Percentiles rank a stretch among this genome's conserved stretches.
Conservation (phyloP, 345 rosid species). For the Iberis pinnata region DNA sequence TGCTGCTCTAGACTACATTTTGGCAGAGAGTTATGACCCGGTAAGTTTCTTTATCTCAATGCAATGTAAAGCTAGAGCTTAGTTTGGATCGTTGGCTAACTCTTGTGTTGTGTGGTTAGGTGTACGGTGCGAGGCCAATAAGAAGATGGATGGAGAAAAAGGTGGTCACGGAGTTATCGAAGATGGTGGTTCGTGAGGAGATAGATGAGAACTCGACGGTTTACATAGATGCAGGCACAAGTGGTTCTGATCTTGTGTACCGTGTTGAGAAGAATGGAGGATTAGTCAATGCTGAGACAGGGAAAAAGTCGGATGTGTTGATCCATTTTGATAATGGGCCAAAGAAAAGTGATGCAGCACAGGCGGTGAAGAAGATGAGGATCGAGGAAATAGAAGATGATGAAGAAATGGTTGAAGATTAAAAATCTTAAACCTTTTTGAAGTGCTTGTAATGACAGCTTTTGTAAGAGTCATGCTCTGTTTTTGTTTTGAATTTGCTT, state of each 20-base stretch:
- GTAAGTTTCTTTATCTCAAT: slow-evolving; percentile 34
- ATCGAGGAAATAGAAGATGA: slow-evolving; percentile 66
- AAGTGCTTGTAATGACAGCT: background rate
- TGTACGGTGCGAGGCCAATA: slow-evolving; percentile 84
- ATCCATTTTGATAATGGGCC: slow-evolving; percentile 47
- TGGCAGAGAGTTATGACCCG: slow-evolving; percentile 80
- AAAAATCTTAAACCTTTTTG: background rate
- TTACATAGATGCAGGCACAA: slow-evolving; percentile 52
- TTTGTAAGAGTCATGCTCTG: background rate
- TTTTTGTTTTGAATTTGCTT: background rate
- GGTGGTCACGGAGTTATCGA: slow-evolving; percentile 83
- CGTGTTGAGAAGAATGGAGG: slow-evolving; percentile 74
- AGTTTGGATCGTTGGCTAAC: background rate
- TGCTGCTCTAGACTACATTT: slow-evolving; percentile 58
- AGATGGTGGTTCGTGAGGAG: slow-evolving; percentile 75
- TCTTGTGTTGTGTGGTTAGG: slow-evolving; percentile 32
- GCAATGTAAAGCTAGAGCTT: background rate
- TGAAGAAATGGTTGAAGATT: slow-evolving; percentile 42
- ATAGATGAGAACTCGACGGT: slow-evolving; percentile 83
- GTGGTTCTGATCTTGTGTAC: slow-evolving; percentile 40
- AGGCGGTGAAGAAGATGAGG: slow-evolving; percentile 90
- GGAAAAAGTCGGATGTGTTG: slow-evolving; percentile 59
- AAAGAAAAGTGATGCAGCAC: slow-evolving; percentile 48
- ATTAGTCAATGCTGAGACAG: slow-evolving; percentile 60
- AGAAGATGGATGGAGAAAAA: slow-evolving; percentile 93